Conservation (phyloP, 73 alveolate genomes). For the Paraurostyla sp. region DNA sequence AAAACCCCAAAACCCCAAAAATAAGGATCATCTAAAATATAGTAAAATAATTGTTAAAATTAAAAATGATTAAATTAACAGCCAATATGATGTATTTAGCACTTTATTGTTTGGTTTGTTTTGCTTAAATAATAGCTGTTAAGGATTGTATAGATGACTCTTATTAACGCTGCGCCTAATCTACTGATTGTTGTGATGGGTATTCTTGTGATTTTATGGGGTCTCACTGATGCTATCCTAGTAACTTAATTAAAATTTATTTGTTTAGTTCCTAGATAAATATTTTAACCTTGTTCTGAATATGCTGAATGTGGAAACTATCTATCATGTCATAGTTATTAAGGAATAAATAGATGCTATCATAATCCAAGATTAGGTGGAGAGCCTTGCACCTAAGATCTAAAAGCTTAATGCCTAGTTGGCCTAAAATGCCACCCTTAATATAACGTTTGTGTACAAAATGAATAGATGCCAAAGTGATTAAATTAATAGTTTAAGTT, state of each 20-base stretch:
- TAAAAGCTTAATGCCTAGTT: neutral
- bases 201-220: neutral
- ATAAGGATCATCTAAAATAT: too few relatives aligned
- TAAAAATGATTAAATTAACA: too few relatives aligned
- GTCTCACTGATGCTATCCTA: slow-evolving; percentile 13
- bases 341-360: slow-evolving; percentile 11
- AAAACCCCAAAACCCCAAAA: too few relatives aligned
- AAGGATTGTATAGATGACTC: too few relatives aligned
- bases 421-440: neutral
- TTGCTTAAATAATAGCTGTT: too few relatives aligned
- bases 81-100: too few relatives aligned
- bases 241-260: neutral
- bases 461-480: neutral
- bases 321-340: slow-evolving; percentile 4
- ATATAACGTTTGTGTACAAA: neutral
- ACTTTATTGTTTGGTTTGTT: too few relatives aligned
- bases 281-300: slow-evolving; percentile 13
- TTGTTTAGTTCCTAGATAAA: slow-evolving; percentile 3
- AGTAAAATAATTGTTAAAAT: too few relatives aligned
- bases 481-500: neutral
- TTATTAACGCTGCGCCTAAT: too few relatives aligned
- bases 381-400: slow-evolving; percentile 24
- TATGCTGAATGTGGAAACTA: slow-evolving; percentile 36
- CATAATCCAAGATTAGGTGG: slow-evolving; percentile 35
- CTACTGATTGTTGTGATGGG: slow-evolving; percentile 20